Base-by-base conservation (phyloP, 441 rosid genomes). In the Flueggea neowawraea region DNA sequence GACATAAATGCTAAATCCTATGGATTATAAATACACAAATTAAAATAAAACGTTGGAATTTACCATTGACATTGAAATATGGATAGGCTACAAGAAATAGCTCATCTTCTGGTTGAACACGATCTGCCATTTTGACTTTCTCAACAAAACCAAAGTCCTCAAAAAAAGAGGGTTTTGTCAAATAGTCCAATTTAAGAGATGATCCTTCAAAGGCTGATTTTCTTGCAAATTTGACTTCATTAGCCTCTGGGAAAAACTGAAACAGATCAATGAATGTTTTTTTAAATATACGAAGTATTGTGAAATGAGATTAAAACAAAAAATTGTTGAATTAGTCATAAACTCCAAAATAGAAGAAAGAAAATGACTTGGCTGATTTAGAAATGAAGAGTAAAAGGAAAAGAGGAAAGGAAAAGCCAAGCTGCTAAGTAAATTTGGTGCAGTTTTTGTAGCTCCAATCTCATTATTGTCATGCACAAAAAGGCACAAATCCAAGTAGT, bases 221-320 rank as follows among this genome's bases (percentile, higher is more conserved):
- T 55, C 90, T 74, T 53, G 98, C 98, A 72, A 88, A 87, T 63
- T 75, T 70, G 55, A 88, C 95, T 71, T 93, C 98, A 47, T 78
- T 90, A 64, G 96, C 98, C 79, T 93, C 98, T 0, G 95, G 98
- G 63, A 93, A 93, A 72, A 93, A 93, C 97, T 92, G 87, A 64
- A 62, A 68, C 47, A 54, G 43, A 57, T 55, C 60, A 63, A 67
- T 41, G 33, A 16, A 58, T 43, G 16, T 47, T 13, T 32, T 59
- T 41, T 41, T 49, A 14, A 4, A 28, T 2, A 61, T 15, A 45
- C 52, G 14, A 45, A 12, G 43, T 15, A 12, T 3, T 15, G 44
- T 0, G 16, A 28, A 43, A 13, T 9, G 31, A 15, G 13, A 55
- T 10, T 10, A 16, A 32, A 60, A 52, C n/a, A 59, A 52, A 6